These are phyloP conservation scores for Rubia balearica DNA, from an alignment of 305 asterid genomes.

Conservation along the genomic window DNA sequence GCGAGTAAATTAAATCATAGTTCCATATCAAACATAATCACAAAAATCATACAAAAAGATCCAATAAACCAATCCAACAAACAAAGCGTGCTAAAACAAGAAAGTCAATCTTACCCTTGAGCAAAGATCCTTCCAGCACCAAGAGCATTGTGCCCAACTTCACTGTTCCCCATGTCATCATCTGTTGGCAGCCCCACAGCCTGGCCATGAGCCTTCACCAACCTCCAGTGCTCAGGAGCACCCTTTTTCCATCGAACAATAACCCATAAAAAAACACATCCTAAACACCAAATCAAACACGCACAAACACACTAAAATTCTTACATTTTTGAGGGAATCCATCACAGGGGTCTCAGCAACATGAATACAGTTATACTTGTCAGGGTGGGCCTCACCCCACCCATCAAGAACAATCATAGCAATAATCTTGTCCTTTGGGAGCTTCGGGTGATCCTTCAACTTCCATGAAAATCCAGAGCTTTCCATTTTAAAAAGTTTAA, in stretches of 20 bases:
- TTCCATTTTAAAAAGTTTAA: slow-evolving; percentile 33
- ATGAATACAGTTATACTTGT: slow-evolving; percentile 77
- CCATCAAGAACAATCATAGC: slow-evolving; percentile 88
- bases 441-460: slow-evolving; percentile 72
- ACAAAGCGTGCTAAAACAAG: too few species aligned
- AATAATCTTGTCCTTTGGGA: slow-evolving; percentile 68
- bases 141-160: slow-evolving; percentile 97
- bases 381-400: slow-evolving; percentile 83
- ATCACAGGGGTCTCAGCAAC: slow-evolving; percentile 87
- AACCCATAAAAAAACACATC: background rate
- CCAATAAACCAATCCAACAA: too few species aligned
- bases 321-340: slow-evolving; percentile 68
- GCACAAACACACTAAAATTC: background rate
- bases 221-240: slow-evolving; percentile 88
- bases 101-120: slow-evolving; percentile 52
- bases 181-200: slow-evolving; percentile 96
- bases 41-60: too few species aligned
- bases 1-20: background rate
- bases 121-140: slow-evolving; percentile 96
- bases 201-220: slow-evolving; percentile 81
- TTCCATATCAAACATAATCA: background rate
- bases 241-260: slow-evolving; percentile 35
- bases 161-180: slow-evolving; percentile 97
- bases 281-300: background rate
- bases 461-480: slow-evolving; percentile 78